phyloP scores from a whole-genome alignment of 2,329 filamentous ascomycete genomes.

The Claviceps purpurea region DNA sequence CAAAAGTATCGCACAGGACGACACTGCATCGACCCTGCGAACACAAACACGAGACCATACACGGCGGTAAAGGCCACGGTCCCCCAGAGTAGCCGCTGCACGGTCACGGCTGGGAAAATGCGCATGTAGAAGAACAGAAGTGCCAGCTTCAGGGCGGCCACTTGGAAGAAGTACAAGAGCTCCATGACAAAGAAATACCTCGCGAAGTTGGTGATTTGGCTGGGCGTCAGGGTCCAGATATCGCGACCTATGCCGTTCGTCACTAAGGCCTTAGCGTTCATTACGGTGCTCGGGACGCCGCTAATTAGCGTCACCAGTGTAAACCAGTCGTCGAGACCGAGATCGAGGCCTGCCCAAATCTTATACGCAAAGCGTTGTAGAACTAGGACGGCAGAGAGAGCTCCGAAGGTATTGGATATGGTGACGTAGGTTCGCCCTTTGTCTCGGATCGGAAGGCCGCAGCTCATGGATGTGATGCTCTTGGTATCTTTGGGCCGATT shows the following conservation, averaged over 20 bases:
- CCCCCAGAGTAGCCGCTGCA: constrained; percentile 18
- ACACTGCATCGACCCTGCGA: constrained; percentile 22
- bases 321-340: constrained; percentile 27
- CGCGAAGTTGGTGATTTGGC: constrained; percentile 10
- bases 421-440: constrained; percentile 20
- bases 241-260: constrained; percentile 15
- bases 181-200: constrained; percentile 18
- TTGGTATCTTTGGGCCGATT: constrained; percentile 1
- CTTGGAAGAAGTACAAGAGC: constrained; percentile 18
- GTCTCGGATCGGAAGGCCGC: constrained; percentile 14
- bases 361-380: constrained; percentile 26
- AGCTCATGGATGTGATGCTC: constrained; percentile 13
- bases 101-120: constrained; percentile 20
- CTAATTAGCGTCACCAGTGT: constrained; percentile 15
- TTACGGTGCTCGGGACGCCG: constrained; percentile 17
- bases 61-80: constrained; percentile 17
- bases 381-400: constrained; percentile 26
- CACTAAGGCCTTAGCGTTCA: constrained; percentile 10
- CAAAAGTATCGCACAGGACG: constrained; percentile 25
- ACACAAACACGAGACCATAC: constrained; percentile 16
- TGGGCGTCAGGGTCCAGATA: constrained; percentile 13
- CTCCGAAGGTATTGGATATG: constrained; percentile 20
- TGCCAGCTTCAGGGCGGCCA: constrained; percentile 22
- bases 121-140: constrained; percentile 27
- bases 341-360: constrained; percentile 18